Evolutionary conservation across 2,329 filamentous ascomycete species (phyloP).

Genomic region (Cladophialophora chaetospira): DNA sequence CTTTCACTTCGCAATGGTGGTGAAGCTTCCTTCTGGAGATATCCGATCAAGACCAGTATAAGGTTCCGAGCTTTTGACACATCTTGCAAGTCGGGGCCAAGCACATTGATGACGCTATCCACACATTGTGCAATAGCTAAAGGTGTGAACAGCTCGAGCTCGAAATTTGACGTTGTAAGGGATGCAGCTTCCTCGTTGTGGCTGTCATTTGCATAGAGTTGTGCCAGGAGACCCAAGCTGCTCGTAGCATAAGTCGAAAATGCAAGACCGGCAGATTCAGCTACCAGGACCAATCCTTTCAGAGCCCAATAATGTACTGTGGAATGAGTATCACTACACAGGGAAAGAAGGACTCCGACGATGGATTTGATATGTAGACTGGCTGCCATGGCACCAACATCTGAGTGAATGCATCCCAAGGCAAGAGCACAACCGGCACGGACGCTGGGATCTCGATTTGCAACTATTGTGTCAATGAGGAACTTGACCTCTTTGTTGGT

Average conservation of each 20-base stretch:
- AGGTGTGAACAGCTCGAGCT: constrained; percentile 79
- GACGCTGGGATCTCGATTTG: constrained; percentile 88
- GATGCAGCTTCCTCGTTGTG: constrained; percentile 84
- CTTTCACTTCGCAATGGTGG: constrained; percentile 72
- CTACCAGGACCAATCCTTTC: constrained; percentile 80
- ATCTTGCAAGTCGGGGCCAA: constrained; percentile 93
- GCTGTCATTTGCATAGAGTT: constrained; percentile 86
- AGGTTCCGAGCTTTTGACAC: constrained; percentile 88
- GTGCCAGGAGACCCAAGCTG: constrained; percentile 88
- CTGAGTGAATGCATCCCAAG: constrained; percentile 87
- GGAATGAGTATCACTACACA: constrained; percentile 93
- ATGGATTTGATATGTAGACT: constrained; percentile 96
- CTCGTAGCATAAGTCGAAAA: constrained; percentile 90
- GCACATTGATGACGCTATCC: constrained; percentile 93
- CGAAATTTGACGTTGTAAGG: constrained; percentile 83
- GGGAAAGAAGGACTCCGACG: constrained; percentile 94
- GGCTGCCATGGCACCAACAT: constrained; percentile 96
- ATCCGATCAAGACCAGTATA: constrained; percentile 79
- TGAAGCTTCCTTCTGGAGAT: constrained; percentile 77
- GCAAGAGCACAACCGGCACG: constrained; percentile 94
- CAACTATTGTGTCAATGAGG: constrained; percentile 89
- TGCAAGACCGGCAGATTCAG: constrained; percentile 87
- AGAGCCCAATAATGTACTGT: constrained; percentile 96
- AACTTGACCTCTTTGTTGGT: constrained; percentile 89
- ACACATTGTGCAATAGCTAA: constrained; percentile 84